Base-by-base conservation (phyloP, 306 rosid genomes). In the Prinsepia uniflora region DNA sequence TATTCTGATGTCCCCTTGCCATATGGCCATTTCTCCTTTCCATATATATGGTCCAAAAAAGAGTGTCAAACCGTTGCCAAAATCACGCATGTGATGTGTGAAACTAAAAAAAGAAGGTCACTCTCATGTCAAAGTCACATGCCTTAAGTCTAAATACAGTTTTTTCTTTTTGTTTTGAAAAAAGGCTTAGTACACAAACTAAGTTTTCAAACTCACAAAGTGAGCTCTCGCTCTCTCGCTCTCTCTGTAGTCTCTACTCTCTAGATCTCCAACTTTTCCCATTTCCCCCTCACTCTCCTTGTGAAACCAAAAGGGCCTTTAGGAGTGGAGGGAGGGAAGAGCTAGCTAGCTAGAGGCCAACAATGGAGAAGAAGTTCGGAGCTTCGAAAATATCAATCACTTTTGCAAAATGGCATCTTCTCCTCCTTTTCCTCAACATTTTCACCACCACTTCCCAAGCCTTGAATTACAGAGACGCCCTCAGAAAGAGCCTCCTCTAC, bases 401-500 rank as follows among this genome's bases (percentile, higher is more conserved):
- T 61, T 41, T 59, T 41, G 43, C 45, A n/a, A 82, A 61, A 43
- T 79, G 81, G 84, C 76, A 72, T 78, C 46, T 77, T 63, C 67
- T 54, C 76, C 68, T 79, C 63, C 19, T 60, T 15, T 62, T 72
- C 43, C 42, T 56, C 62, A 56, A 56, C 79, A 43, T 80, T 39
- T 70, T 52, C 68, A 39, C 74, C 67, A 10, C 59, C 36, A 65
- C 36, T 30, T 30, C 62, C 10, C 80, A 68, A 69, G 86, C 89
- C 70, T 84, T 81, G 20, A 82, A 94, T 50, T 94, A 90, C 77
- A 82, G 75, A 30, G 96, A 90, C 40, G 98, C 98, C 44, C 96
- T 94, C 43, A 74, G 84, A 62, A 94, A 89, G 76, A 94, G 98
- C 34, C 90, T 94, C 40, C 90, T 94, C 44, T 94, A 94, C 82